Base-by-base conservation (phyloP, 2,329 filamentous ascomycete species). In the Keithomyces neogunnii region DNA sequence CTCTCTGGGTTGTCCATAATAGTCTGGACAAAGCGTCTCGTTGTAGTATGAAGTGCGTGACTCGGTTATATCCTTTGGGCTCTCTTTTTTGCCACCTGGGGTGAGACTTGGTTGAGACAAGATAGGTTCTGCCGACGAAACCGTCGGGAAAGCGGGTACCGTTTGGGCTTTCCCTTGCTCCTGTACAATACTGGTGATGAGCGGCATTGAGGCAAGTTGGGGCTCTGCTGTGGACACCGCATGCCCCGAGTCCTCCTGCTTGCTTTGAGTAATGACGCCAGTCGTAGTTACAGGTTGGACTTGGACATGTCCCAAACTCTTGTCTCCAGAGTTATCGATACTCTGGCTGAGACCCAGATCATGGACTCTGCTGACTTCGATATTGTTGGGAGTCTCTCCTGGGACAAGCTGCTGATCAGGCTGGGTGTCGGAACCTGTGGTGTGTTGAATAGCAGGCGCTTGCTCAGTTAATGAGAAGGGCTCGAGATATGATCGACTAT, bases 401-500 rank as follows among this genome's bases (percentile, higher is more conserved):
- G 46, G 29, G 19, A 31, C 30, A 39, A 35, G 28, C 28, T 49
- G 29, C 40, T 47, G 33, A 47, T 46, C 36, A 11, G 26, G 42
- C 29, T 51, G 49, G 28, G 29, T 38, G 19, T 32, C 30, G 7
- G 10, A 7, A 11, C 26, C 29, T 44, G 40, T 29, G 38, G 10
- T 31, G 31, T 40, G 48, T 36, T 36, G 11, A n/a, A 30, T 39
- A 8, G 30, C 30, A 43, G 35, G 40, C 30, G 35, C 48, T 33
- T 33, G 36, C 30, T 47, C 52, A 43, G 49, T 26, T 33, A 51
- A 46, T 42, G 49, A 47, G 33, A 43, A 32, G 28, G 49, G 48
- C 31, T 49, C 43, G 31, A 53, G 49, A n/a, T 44, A 35, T 5
- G 52, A 45, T 33, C 43, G 49, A 38, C 43, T 44, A 9, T 47